Evolutionary conservation across 2,329 filamentous ascomycete genomes (phyloP).

Genomic region (Paraconiothyrium sp.): DNA sequence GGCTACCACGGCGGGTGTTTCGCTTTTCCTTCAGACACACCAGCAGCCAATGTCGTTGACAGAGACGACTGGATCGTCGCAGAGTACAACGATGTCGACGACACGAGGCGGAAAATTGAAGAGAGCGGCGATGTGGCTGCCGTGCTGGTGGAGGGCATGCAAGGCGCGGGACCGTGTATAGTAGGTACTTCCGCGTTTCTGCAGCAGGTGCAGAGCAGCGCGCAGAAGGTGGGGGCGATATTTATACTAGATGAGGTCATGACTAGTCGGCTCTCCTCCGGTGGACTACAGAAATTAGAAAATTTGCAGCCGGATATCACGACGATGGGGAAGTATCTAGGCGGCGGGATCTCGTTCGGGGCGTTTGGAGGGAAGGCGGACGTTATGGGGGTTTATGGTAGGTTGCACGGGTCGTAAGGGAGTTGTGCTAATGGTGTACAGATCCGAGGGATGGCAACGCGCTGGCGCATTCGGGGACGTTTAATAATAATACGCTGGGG

Average conservation of each 20-base stretch:
- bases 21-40: constrained; percentile 51
- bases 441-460: constrained; percentile 57
- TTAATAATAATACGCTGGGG: constrained; percentile 72
- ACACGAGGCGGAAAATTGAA: constrained; percentile 56
- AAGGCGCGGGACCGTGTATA: constrained; percentile 69
- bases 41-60: constrained; percentile 60
- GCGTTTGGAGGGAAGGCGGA: constrained; percentile 70
- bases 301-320: constrained; percentile 55
- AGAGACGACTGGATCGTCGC: constrained; percentile 67
- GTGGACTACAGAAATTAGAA: constrained; percentile 32
- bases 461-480: constrained; percentile 69
- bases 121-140: constrained; percentile 62
- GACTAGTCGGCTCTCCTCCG: constrained; percentile 34
- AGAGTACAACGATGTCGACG: constrained; percentile 68
- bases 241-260: constrained; percentile 73
- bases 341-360: constrained; percentile 72
- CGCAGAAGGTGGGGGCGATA: constrained; percentile 62
- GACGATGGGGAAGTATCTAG: constrained; percentile 73
- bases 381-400: constrained; percentile 65
- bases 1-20: constrained; percentile 67
- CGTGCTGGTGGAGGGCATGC: constrained; percentile 73
- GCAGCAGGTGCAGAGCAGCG: constrained; percentile 58
- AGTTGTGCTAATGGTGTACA: background rate
- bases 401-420: too few relatives aligned
- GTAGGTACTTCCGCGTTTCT: constrained; percentile 63